phyloP scores from a whole-genome alignment of 106 monocot genomes.

The Allium fistulosum region DNA sequence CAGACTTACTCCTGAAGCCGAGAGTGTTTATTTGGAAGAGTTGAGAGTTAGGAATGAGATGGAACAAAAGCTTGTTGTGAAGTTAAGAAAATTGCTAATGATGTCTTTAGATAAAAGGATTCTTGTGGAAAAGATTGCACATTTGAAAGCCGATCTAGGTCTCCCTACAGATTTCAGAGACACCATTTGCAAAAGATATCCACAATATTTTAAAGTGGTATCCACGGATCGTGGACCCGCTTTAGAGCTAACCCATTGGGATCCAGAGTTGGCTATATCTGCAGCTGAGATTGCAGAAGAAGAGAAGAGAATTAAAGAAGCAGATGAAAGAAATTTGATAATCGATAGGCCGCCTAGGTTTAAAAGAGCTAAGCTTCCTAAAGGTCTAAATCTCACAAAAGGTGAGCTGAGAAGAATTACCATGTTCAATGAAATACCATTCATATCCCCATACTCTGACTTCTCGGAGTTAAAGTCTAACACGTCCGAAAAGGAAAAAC shows the following conservation, averaged over 20 bases:
- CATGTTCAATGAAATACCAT: constrained; percentile 74
- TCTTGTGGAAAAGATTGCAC: constrained; percentile 76
- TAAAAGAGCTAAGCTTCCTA: constrained; percentile 69
- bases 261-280: constrained; percentile 67
- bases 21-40: constrained; percentile 78
- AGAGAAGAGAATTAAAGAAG: constrained; percentile 61
- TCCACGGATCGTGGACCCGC: constrained; percentile 78
- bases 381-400: constrained; percentile 71
- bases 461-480: constrained; percentile 65
- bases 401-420: constrained; percentile 76
- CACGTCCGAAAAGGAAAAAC: constrained; percentile 74
- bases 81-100: constrained; percentile 87
- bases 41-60: constrained; percentile 67
- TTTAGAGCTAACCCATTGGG: constrained; percentile 85
- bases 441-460: constrained; percentile 84
- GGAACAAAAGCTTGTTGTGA: constrained; percentile 51
- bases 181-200: constrained; percentile 74
- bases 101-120: constrained; percentile 89
- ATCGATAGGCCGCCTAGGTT: constrained; percentile 84
- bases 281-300: constrained; percentile 70
- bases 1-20: constrained; percentile 70
- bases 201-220: constrained; percentile 81
- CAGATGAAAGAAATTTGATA: constrained; percentile 71
- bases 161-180: constrained; percentile 69
- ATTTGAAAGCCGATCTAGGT: constrained; percentile 72